These are phyloP conservation scores for Hymenoscyphus fraxineus DNA, from an alignment of 2,329 filamentous ascomycete genomes.

Conservation along the genomic window DNA sequence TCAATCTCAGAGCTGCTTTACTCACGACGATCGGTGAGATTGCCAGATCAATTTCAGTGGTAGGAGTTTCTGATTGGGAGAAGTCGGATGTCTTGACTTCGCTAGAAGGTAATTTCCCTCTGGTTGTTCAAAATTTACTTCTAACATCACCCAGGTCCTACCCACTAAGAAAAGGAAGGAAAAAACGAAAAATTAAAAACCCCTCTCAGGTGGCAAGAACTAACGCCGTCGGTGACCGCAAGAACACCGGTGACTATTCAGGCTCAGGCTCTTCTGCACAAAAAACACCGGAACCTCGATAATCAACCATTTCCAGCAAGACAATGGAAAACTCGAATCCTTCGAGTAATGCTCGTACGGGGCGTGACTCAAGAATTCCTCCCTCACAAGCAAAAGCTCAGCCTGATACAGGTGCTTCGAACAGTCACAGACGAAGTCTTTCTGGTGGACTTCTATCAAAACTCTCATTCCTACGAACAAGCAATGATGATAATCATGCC, in stretches of 20 bases:
- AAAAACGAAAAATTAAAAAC: no score
- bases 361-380: neutral
- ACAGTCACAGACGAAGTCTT: constrained; percentile 31
- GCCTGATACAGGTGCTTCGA: constrained; percentile 40
- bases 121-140: neutral
- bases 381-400: neutral
- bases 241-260: neutral
- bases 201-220: neutral
- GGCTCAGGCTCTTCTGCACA: neutral
- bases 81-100: neutral
- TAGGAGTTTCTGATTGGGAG: no score
- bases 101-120: neutral
- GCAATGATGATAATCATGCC: constrained; percentile 37
- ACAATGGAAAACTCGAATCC: neutral
- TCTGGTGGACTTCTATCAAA: constrained; percentile 62
- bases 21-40: no score
- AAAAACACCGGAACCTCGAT: neutral
- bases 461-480: constrained; percentile 63
- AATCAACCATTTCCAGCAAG: neutral
- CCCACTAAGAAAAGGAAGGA: neutral
- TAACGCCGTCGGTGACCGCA: neutral
- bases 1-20: no score
- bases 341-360: neutral
- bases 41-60: no score
- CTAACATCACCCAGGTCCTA: neutral